A percentile compares a stretch with the other conserved stretches of the same genome.
These are phyloP conservation scores for Talaromyces sp. DNA, from an alignment of 2,329 filamentous ascomycete genomes.

Conservation along the genomic window DNA sequence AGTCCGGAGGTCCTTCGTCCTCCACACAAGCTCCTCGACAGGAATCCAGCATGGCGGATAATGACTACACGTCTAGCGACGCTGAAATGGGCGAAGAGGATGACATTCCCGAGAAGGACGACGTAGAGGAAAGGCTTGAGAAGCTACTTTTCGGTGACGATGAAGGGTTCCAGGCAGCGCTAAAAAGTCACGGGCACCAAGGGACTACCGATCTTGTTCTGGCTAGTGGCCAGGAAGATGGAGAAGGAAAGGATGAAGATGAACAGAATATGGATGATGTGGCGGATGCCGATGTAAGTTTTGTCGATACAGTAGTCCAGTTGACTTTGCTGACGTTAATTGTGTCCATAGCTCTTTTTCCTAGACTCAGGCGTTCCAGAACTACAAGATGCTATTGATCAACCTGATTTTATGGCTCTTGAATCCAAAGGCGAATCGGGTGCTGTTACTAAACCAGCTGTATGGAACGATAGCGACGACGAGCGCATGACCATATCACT, in stretches of 20 bases:
- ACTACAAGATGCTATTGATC: slow-evolving; percentile 31
- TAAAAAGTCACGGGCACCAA: slow-evolving; percentile 58
- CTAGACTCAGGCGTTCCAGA: slow-evolving; percentile 65
- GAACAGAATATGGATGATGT: slow-evolving; percentile 60
- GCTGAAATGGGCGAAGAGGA: slow-evolving; percentile 28
- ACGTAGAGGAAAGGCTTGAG: slow-evolving; percentile 81
- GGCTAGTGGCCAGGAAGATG: slow-evolving; percentile 31
- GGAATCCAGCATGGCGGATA: slow-evolving; percentile 27
- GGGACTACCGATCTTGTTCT: slow-evolving; percentile 40
- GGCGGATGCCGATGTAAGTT: slow-evolving; percentile 68
- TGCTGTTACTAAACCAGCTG: slow-evolving; percentile 30
- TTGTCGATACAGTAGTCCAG: not conserved
- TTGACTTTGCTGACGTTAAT: not conserved
- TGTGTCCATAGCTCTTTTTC: slow-evolving; percentile 65
- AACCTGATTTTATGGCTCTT: slow-evolving; percentile 40
- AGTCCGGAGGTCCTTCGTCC: slow-evolving; percentile 25
- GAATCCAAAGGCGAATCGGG: slow-evolving; percentile 29
- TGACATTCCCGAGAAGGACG: slow-evolving; percentile 65
- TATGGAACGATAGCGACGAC: slow-evolving; percentile 95
- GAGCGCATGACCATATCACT: slow-evolving; percentile 83
- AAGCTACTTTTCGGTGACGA: slow-evolving; percentile 84
- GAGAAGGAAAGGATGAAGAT: slow-evolving; percentile 44
- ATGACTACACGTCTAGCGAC: slow-evolving; percentile 26
- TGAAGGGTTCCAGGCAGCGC: slow-evolving; percentile 72
- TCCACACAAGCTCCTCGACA: slow-evolving; percentile 21